phyloP scores from a whole-genome alignment of 768 basidiomycete genomes.

The Imleria badia region DNA sequence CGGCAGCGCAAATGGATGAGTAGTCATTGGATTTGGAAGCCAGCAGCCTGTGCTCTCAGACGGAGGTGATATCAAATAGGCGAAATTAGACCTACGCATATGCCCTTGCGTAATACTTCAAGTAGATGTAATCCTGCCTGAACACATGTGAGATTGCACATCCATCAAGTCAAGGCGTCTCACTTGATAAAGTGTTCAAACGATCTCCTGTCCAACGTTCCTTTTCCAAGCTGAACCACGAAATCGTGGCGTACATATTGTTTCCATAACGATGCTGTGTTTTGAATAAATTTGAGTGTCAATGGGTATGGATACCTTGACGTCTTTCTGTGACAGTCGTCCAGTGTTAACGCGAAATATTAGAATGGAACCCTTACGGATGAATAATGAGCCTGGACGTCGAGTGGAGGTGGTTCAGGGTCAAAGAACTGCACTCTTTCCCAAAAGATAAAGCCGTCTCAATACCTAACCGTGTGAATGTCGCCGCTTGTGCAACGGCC shows the following conservation, averaged over 20 bases:
- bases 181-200: constrained; percentile 4
- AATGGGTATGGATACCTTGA: background rate
- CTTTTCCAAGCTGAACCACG: constrained; percentile 2
- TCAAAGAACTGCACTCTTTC: background rate
- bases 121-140: constrained; percentile 3
- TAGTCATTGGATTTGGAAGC: background rate
- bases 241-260: constrained; percentile 1
- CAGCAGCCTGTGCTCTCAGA: background rate
- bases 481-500: background rate
- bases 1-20: background rate
- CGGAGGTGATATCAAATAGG: background rate
- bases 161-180: background rate
- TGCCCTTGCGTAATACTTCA: constrained; percentile 8
- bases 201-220: background rate
- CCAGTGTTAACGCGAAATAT: background rate
- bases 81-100: constrained; percentile 1
- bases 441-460: background rate
- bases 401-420: background rate
- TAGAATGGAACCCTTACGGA: background rate
- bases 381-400: background rate
- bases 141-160: background rate
- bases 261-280: constrained; percentile 1
- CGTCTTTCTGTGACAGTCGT: background rate
- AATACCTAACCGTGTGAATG: background rate
- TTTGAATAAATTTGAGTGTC: background rate